Evolutionary conservation across 192 early-diverging fungal species (phyloP), one percentile per base, ranked within the genome.

Genomic region (Gryganskiella cystojenkinii): DNA sequence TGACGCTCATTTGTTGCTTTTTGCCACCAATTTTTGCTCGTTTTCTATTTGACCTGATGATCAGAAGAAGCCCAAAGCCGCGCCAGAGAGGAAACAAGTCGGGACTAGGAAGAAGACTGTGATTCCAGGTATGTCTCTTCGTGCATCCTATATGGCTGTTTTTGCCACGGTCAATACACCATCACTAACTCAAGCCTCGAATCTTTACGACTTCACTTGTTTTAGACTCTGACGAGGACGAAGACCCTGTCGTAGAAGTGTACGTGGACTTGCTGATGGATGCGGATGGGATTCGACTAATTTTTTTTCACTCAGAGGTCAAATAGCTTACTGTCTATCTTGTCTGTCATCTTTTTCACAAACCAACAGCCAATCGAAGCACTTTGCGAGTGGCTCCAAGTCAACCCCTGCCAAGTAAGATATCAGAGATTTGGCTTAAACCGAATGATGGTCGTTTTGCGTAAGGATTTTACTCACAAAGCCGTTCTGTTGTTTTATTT

Each of bases 1-100:
- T n/a, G n/a, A n/a, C n/a, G n/a, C 24, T 17, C 19, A 40, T 24
- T 27, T 67, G 22, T 68, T 63, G 74, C 43, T 43, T 46, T 78
- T 78, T 78, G 74, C 74, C 74, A 78, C 74, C 74, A 78, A 78
- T 50, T 64, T 64, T 64, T 27, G 7, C 17, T 51, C 25, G 28
- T 10, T 17, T 3, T 28, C 33, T 11, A 17, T 0, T 25, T 37
- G 6, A 40, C 24, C 4, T 30, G 27, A 1, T 11, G n/a, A 37
- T n/a, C 30, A 34, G 10, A 20, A 34, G 57, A 61, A 67, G 30
- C 35, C 64, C 0, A 67, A 49, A 22, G 30, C 63, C 2, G 73
- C 45, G 24, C 73, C 73, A 10, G 73, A 68, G 28, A 76, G 69
- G 56, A 68, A 69, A n/a, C 37, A 46, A 19, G 11, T 49, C 13